Base-by-base conservation (phyloP, 345 rosid genomes). In the Mangifera indica region DNA sequence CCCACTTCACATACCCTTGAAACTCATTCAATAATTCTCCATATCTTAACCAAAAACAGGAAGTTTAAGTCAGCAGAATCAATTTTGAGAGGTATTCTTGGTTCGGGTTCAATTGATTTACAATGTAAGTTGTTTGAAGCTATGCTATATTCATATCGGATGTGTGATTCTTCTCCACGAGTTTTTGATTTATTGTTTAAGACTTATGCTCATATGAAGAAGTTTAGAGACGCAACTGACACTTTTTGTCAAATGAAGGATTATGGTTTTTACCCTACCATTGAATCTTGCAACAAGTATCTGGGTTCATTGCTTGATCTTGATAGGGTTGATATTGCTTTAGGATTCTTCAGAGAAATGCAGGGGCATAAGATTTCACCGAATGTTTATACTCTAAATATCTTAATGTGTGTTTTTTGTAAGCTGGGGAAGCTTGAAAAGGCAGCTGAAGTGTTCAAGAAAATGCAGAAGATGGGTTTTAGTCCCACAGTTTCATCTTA, bases 251-350 rank as follows among this genome's bases (percentile, higher is more conserved):
- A 67, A 69, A 93, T 93, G 94, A 91, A 74, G 79, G 89, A 75
- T 49, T 90, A 85, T 22, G 97, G 97, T 2, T 82, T 90, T 62
- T 66, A 87, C 59, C 97, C 97, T 0, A 81, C 77, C 10, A 74
- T 89, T 34, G 88, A 90, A 74, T 91, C 98, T 25, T 91, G 97
- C 79, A 93, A 93, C 60, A 89, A 93, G 14, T 93, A 79, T 80
- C 60, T 93, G 84, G 88, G 96, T 64, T 87, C 97, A 0, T 49
- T 85, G 72, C 87, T 93, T 48, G 76, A 68, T 76, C 81, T 76
- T 71, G 63, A 78, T 55, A 83, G 98, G 71, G 83, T 64, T 40
- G 98, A 93, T 22, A 74, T 93, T 61, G 91, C 84, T 17, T 74
- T 93, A 63, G 60, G 69, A 18, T 89, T 91, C 71, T 91, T 85